Evolutionary conservation across 2,329 filamentous ascomycete genomes (phyloP), one percentile per base, ranked within the genome.

Genomic region (Fusarium drepaniforme): DNA sequence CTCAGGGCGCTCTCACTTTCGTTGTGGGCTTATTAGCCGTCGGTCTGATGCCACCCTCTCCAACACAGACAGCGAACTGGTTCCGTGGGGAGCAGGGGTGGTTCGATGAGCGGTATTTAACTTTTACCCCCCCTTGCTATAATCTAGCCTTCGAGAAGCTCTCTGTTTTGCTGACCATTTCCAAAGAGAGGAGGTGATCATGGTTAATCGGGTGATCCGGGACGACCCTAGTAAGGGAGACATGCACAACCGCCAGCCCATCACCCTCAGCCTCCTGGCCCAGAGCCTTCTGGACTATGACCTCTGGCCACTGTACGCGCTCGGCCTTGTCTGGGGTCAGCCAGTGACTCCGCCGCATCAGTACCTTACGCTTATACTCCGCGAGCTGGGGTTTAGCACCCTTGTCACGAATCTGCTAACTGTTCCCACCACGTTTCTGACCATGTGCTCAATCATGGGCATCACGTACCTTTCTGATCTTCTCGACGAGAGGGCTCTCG

Each of bases 191-290:
- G 86, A 89, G 68, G 81, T 83, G 37, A 91, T 91, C 61, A 84
- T 90, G 4, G 88, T 90, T 28, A 91, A 91, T 72, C 84, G 90
- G 3, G 79, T 85, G 15, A 79, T 85, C 35, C 85, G 90, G 3
- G 90, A 91, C 60, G 89, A 90, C 68, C 89, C 89, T 1, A 84
- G 84, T 62, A 90, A 90, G 78, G 87, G 87, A 53, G 87, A 88
- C 71, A 90, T 92, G 88, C 87, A 90, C 78, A 91, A 91, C 73
- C 85, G 89, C 3, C 73, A 81, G 46, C 74, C 71, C 4, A 82
- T 91, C 33, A 87, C 86, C 0, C 82, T 83, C 0, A 82, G 78
- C 13, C 80, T 85, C 5, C 83, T 90, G 1, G 88, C 86, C 85
- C 79, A 90, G 44, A 84, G 86, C 3, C 76, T 90, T 15, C 84